These are phyloP conservation scores for Coprinopsis strossmayeri DNA, from an alignment of 768 basidiomycete species.

Conservation along the genomic window DNA sequence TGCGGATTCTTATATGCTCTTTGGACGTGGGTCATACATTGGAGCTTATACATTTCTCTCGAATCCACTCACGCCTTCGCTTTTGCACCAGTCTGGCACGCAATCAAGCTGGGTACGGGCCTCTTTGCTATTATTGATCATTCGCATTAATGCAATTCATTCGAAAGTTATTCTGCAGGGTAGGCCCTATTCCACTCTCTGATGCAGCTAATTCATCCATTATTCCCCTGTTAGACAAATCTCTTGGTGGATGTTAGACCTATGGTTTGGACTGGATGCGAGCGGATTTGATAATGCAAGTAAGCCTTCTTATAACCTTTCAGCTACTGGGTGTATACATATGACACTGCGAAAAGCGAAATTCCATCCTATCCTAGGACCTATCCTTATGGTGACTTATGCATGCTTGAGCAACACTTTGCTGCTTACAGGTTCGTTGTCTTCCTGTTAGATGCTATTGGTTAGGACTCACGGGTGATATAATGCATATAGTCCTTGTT, in stretches of 20 bases:
- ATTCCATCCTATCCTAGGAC: slow-evolving; percentile 87
- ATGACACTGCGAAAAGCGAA: too few species aligned
- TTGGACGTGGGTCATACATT: slow-evolving; percentile 77
- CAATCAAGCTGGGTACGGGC: slow-evolving; percentile 47
- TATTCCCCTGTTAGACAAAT: too few species aligned
- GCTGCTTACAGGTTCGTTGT: slow-evolving; percentile 66
- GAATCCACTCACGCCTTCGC: too few species aligned
- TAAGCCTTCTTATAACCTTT: slow-evolving; percentile 39
- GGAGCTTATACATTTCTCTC: too few species aligned
- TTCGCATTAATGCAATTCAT: too few species aligned
- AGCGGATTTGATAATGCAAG: slow-evolving; percentile 80
- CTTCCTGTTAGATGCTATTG: background rate
- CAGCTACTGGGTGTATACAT: too few species aligned
- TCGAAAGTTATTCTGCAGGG: slow-evolving; percentile 25
- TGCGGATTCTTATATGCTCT: slow-evolving; percentile 89
- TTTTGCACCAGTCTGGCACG: slow-evolving; percentile 68
- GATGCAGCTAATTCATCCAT: too few species aligned
- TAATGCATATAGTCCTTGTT: slow-evolving; percentile 50
- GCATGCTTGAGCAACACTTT: slow-evolving; percentile 91
- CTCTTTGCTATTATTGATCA: slow-evolving; percentile 1
- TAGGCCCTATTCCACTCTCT: too few species aligned
- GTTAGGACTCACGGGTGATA: slow-evolving; percentile 8
- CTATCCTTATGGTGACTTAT: slow-evolving; percentile 85
- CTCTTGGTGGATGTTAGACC: slow-evolving; percentile 92
- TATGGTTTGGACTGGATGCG: slow-evolving; percentile 95